Evolutionary conservation across 306 rosid species (phyloP).

Genomic region (Inga oerstediana): DNA sequence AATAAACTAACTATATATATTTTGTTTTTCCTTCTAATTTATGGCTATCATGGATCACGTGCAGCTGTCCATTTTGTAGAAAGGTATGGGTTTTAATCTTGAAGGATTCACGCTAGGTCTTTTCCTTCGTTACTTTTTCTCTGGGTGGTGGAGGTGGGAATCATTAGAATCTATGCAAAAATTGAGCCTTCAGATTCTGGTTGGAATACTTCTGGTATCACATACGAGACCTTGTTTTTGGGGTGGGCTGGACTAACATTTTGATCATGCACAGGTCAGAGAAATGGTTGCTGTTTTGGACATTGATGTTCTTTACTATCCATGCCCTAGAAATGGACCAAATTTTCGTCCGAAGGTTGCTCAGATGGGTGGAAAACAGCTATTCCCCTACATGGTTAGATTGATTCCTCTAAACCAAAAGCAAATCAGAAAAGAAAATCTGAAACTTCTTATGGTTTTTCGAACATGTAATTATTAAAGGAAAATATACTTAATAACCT

Average conservation of each 20-base stretch:
- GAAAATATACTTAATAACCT: conserved; percentile 3
- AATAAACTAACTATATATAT: conserved; percentile 44
- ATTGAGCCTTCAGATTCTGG: conserved; percentile 18
- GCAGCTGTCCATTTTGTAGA: conserved; percentile 96
- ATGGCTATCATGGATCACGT: conserved; percentile 39
- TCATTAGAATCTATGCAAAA: conserved; percentile 7
- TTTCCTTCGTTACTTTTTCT: neutral
- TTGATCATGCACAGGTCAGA: conserved; percentile 67
- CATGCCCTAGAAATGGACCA: conserved; percentile 91
- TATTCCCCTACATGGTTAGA: conserved; percentile 94
- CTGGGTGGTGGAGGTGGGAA: neutral
- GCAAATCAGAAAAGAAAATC: conserved; percentile 10
- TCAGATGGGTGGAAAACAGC: conserved; percentile 91
- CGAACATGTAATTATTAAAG: neutral
- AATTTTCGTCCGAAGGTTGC: conserved; percentile 86
- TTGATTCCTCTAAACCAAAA: conserved; percentile 26
- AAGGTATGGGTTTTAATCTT: conserved; percentile 60
- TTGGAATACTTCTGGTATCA: conserved; percentile 18
- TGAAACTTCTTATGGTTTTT: neutral
- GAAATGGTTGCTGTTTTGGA: conserved; percentile 93
- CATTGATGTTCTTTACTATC: conserved; percentile 90
- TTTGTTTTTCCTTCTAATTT: conserved; percentile 25
- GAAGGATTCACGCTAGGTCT: conserved; percentile 15
- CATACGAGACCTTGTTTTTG: conserved; percentile 19
- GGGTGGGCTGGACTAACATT: conserved; percentile 38